Conservation (phyloP, 257 asterid genomes). For the Lycium barbarum region DNA sequence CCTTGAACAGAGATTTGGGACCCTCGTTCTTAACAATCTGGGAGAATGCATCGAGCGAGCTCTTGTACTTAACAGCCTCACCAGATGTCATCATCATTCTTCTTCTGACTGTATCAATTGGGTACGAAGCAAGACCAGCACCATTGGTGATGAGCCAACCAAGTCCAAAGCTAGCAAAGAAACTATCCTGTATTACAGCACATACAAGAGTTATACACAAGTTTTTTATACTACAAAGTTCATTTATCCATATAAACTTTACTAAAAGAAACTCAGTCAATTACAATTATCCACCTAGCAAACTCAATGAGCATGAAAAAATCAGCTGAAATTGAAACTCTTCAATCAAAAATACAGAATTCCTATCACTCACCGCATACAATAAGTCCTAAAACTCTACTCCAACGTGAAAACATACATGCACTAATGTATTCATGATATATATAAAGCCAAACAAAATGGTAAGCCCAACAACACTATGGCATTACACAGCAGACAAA, state of each 20-base stretch:
- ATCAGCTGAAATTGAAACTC: background rate
- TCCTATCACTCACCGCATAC: background rate
- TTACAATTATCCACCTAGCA: background rate
- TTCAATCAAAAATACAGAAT: background rate
- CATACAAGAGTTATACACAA: background rate
- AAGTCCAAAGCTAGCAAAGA: slow-evolving; percentile 92
- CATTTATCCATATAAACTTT: background rate
- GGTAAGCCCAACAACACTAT: background rate
- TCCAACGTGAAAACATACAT: background rate
- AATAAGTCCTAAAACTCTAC: fast-evolving
- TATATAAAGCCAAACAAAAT: background rate
- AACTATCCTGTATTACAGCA: slow-evolving; percentile 71
- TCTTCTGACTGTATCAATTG: slow-evolving; percentile 89
- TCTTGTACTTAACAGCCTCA: slow-evolving; percentile 93
- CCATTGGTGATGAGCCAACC: slow-evolving; percentile 96
- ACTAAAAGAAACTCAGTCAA: background rate
- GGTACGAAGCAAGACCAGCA: slow-evolving; percentile 94
- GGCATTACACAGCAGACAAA: background rate
- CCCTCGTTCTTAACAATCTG: slow-evolving; percentile 89
- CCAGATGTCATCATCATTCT: slow-evolving; percentile 99
- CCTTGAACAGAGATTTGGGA: slow-evolving; percentile 81
- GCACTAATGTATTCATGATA: background rate
- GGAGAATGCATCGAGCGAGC: slow-evolving; percentile 75
- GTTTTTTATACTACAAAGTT: background rate
- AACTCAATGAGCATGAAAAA: background rate